Base-by-base conservation (phyloP, 2,329 filamentous ascomycete species). In the Zarea fungicola region DNA sequence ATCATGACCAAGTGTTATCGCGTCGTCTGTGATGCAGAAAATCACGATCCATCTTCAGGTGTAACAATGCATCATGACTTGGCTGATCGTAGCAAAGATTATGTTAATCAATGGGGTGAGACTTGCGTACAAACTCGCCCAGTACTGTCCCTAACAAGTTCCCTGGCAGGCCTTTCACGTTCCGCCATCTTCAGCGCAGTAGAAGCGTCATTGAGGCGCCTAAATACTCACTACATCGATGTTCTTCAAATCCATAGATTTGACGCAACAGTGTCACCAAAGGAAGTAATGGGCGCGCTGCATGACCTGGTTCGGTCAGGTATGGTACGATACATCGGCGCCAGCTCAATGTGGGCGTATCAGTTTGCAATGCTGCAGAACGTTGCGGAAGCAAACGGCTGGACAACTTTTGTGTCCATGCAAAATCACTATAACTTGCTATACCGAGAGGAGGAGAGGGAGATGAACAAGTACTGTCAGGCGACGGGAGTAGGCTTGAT, bases 181-280 rank as follows among this genome's bases (percentile, higher is more conserved):
- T 76, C 77, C 55, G 76, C 80, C 50, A 85, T 87, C 57, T 80
- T 86, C 59, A 76, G 81, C 53, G 76, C 80, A 0, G 83, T 87
- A 8, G 74, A 85, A 34, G 75, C 70, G 23, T 81, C 76, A 43
- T 68, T 81, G 10, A 60, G 69, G 48, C 65, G 80, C 11, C 65
- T 84, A 13, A 73, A 71, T 23, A 78, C 74, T 2, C 58, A 60
- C 22, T 81, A 82, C 60, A 76, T 81, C 45, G 77, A 81, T 59
- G 70, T 81, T 3, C 65, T 83, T 3, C 56, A 58, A 32, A 76
- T 82, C 42, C 79, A 83, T 56, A 70, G 78, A 6, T 68, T 76
- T 44, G 78, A 83, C 53, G 62, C 63, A 0, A 62, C 64, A 0
- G 73, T 69, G 0, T 71, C 75, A 0, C 59, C 68, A 1, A 75